Conservation (phyloP, 768 basidiomycete genomes). For the Lanmaoa pseudosensibilis region DNA sequence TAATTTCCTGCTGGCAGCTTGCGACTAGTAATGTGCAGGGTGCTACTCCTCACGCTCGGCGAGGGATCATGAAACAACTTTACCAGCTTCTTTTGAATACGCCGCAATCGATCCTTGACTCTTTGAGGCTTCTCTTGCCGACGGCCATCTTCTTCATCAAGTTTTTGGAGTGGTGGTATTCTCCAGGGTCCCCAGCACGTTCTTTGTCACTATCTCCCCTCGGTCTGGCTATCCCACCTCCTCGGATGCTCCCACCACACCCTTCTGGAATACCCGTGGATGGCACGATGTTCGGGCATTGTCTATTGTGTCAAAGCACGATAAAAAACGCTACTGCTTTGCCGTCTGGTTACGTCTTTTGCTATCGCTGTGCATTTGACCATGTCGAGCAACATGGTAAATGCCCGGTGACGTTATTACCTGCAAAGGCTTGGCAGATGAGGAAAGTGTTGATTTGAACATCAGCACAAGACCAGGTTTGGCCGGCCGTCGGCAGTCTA, state of each 20-base stretch:
- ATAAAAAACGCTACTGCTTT: conserved; percentile 87
- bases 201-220: conserved; percentile 60
- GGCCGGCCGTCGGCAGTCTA: conserved; percentile 1
- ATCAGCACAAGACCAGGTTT: not conserved
- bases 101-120: conserved; percentile 71
- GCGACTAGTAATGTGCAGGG: conserved; percentile 15
- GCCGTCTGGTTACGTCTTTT: conserved; percentile 93
- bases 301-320: conserved; percentile 72
- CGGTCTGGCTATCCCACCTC: conserved; percentile 75
- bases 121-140: conserved; percentile 75
- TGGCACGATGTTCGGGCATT: conserved; percentile 68
- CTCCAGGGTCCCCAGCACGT: conserved; percentile 83
- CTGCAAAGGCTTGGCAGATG: conserved; percentile 75
- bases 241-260: conserved; percentile 71
- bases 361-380: conserved; percentile 87
- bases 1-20: conserved; percentile 16
- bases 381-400: conserved; percentile 72
- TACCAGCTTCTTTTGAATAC: conserved; percentile 49
- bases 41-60: conserved; percentile 24
- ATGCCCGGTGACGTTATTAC: conserved; percentile 87
- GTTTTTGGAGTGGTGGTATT: conserved; percentile 99
- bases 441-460: conserved; percentile 78
- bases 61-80: conserved; percentile 43
- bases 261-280: conserved; percentile 69
- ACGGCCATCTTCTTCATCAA: conserved; percentile 93